A percentile compares a stretch with the other conserved stretches of the same genome.
Conservation (phyloP, 192 early-diverging fungal genomes). For the Entomortierella chlamydospora region DNA sequence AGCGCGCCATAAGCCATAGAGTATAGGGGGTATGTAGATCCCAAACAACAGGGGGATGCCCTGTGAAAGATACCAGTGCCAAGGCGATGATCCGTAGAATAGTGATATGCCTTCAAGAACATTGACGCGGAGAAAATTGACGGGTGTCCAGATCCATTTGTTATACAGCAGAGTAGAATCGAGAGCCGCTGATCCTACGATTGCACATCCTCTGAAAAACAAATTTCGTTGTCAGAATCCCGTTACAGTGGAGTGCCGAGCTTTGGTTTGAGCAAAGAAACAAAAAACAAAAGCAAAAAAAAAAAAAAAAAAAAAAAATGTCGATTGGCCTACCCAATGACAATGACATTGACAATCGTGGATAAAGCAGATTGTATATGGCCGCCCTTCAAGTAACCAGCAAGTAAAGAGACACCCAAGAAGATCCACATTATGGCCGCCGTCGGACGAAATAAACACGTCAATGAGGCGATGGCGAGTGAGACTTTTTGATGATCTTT, state of each 20-base stretch:
- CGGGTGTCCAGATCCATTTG: constrained; percentile 76
- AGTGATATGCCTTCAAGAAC: constrained; percentile 80
- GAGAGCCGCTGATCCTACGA: constrained; percentile 63
- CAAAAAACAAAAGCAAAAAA: too few species aligned
- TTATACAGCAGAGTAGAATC: constrained; percentile 79
- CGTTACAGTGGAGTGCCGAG: background rate
- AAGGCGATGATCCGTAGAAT: constrained; percentile 94
- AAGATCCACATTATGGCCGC: constrained; percentile 88
- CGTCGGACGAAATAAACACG: constrained; percentile 91
- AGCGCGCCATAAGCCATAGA: constrained; percentile 63
- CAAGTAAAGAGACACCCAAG: constrained; percentile 72
- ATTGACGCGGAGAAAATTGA: constrained; percentile 87
- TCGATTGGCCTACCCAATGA: constrained; percentile 60
- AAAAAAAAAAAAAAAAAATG: too few species aligned
- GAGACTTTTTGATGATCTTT: constrained; percentile 42
- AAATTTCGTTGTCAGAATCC: background rate
- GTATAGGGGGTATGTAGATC: constrained; percentile 76
- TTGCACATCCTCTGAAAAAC: constrained; percentile 53
- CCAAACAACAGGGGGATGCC: constrained; percentile 84
- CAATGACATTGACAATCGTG: constrained; percentile 40
- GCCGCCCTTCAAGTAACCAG: constrained; percentile 13
- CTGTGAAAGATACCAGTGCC: constrained; percentile 91
- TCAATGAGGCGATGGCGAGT: constrained; percentile 78
- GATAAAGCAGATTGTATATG: constrained; percentile 8
- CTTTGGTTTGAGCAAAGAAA: background rate